Conservation (phyloP, 164 flowering plant species). For the Tetracentron sinense region DNA sequence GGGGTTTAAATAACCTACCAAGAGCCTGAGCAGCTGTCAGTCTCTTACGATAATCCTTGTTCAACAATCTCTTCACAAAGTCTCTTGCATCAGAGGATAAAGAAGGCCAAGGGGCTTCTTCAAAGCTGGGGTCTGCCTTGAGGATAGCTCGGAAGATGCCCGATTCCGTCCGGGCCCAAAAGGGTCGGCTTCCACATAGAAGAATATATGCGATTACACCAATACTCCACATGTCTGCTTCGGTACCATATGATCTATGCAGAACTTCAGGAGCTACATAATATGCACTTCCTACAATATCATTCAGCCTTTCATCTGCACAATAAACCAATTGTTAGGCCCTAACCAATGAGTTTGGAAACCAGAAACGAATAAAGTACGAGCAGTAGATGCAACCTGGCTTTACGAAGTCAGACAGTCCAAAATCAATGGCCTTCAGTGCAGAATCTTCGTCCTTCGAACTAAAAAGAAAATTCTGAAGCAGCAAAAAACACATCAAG, state of each 20-base stretch:
- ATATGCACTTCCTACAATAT: constrained; percentile 97
- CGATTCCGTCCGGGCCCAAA: constrained; percentile 96
- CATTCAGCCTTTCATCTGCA: constrained; percentile 95
- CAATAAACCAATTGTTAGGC: constrained; percentile 16
- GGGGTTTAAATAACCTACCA: constrained; percentile 41
- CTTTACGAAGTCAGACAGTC: constrained; percentile 92
- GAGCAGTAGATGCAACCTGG: constrained; percentile 55
- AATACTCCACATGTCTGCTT: constrained; percentile 99
- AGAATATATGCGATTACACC: constrained; percentile 98
- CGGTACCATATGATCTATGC: constrained; percentile 93
- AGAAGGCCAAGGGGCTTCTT: constrained; percentile 95
- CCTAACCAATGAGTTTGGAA: neutral
- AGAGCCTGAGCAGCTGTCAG: constrained; percentile 95
- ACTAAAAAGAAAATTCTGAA: constrained; percentile 86
- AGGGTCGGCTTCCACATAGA: constrained; percentile 94
- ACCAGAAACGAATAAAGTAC: neutral
- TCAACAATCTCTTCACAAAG: constrained; percentile 83
- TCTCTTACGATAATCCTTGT: constrained; percentile 88
- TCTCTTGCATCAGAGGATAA: constrained; percentile 78
- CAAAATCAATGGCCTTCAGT: constrained; percentile 93
- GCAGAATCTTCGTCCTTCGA: constrained; percentile 68
- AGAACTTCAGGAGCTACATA: constrained; percentile 98
- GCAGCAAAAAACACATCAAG: constrained; percentile 11
- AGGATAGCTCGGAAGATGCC: constrained; percentile 89
- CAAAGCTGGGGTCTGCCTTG: constrained; percentile 84